phyloP scores from a whole-genome alignment of 495 filamentous ascomycete species.

The Lasiosphaeria miniovina region DNA sequence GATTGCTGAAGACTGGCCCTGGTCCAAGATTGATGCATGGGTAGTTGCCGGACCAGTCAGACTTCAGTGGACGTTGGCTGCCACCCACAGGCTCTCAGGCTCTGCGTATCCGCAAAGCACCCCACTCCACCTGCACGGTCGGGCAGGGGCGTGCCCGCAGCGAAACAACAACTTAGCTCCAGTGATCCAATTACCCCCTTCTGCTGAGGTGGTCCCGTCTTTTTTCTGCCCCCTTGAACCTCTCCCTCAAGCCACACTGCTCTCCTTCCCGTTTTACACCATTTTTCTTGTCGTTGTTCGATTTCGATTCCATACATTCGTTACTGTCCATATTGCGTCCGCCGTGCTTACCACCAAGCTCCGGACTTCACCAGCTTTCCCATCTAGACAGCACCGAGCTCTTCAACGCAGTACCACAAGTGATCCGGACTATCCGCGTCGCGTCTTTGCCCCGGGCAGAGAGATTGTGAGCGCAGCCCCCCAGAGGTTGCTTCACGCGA shows the following conservation, averaged over 20 bases:
- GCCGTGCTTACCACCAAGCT: constrained; percentile 3
- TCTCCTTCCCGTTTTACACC: constrained; percentile 30
- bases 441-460: constrained; percentile 5
- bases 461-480: background rate
- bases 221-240: constrained; percentile 23
- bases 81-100: constrained; percentile 1
- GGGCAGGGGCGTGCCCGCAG: constrained; percentile 26
- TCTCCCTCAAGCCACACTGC: constrained; percentile 28
- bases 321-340: constrained; percentile 28
- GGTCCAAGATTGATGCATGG: constrained; percentile 13
- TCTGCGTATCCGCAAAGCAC: constrained; percentile 8
- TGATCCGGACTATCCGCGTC: constrained; percentile 4
- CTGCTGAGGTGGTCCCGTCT: constrained; percentile 5
- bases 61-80: background rate
- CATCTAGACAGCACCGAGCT: background rate
- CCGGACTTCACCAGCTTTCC: background rate
- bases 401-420: background rate
- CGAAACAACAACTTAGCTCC: constrained; percentile 15
- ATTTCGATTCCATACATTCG: constrained; percentile 34
- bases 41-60: background rate
- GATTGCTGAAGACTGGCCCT: constrained; percentile 19
- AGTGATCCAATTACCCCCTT: constrained; percentile 31
- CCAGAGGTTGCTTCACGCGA: constrained; percentile 2
- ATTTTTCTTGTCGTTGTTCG: constrained; percentile 23
- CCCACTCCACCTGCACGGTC: constrained; percentile 15